Evolutionary conservation across 257 asterid species (phyloP).

Genomic region (Pogostemon cablin): DNA sequence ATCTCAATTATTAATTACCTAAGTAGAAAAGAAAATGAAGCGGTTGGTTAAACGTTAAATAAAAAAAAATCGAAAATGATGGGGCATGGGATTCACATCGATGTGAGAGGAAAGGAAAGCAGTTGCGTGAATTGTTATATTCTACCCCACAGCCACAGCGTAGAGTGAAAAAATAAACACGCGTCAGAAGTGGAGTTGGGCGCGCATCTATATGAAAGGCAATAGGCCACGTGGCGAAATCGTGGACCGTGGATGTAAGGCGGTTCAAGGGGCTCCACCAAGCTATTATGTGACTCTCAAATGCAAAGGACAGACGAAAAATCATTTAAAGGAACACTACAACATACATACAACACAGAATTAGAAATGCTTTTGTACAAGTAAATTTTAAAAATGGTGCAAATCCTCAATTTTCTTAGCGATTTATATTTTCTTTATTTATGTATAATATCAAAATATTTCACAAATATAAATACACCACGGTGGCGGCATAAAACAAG

Average conservation of each 20-base stretch:
- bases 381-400: too few species aligned
- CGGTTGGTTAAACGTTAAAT: neutral
- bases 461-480: too few species aligned
- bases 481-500: too few species aligned
- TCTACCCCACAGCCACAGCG: conserved; percentile 13
- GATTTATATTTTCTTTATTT: too few species aligned
- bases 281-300: neutral
- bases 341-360: too few species aligned
- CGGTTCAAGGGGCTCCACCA: conserved; percentile 37
- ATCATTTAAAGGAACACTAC: too few species aligned
- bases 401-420: too few species aligned
- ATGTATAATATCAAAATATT: too few species aligned
- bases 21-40: neutral
- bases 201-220: neutral
- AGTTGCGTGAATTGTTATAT: conserved; percentile 33
- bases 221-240: conserved; percentile 31
- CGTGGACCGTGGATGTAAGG: conserved; percentile 4
- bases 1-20: too few species aligned
- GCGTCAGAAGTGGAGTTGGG: conserved; percentile 24
- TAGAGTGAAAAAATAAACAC: neutral
- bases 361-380: too few species aligned
- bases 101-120: conserved; percentile 21
- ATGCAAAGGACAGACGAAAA: too few species aligned
- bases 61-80: conserved; percentile 11
- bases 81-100: conserved; percentile 26